Evolutionary conservation across 1,284 basidiomycete genomes (phyloP).

Genomic region (Naganishia sp.): DNA sequence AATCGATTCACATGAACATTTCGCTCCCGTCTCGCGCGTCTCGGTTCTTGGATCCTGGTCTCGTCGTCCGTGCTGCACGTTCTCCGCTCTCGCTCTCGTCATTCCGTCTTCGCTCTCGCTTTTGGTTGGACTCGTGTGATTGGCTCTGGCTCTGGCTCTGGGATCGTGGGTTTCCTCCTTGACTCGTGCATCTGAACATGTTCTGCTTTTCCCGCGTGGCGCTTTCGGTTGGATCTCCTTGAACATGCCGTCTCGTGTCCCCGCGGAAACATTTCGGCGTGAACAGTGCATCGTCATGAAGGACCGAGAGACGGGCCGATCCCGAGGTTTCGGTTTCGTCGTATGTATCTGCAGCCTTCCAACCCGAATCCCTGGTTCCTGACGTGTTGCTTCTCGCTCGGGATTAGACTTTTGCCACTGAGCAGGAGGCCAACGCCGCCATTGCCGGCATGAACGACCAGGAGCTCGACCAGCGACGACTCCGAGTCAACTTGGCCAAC

Average conservation of each 20-base stretch:
- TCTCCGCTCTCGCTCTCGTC: constrained; percentile 25
- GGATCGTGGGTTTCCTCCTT: constrained; percentile 16
- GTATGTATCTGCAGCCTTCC: constrained; percentile 41
- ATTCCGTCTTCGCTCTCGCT: not conserved
- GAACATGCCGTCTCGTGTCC: not conserved
- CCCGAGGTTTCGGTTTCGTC: constrained; percentile 95
- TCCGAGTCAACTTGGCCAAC: constrained; percentile 83
- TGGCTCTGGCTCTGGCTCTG: not conserved
- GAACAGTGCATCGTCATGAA: constrained; percentile 92
- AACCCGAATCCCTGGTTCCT: not conserved
- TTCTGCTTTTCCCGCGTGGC: constrained; percentile 6
- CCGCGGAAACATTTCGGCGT: not conserved
- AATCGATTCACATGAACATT: constrained; percentile 16
- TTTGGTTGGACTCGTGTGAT: not conserved
- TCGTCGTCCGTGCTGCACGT: constrained; percentile 3
- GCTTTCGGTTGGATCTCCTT: not conserved
- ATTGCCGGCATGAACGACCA: constrained; percentile 82
- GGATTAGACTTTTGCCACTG: constrained; percentile 62
- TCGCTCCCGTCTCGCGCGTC: constrained; percentile 5
- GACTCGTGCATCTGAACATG: constrained; percentile 19
- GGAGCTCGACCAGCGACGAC: constrained; percentile 88
- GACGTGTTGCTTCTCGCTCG: not conserved
- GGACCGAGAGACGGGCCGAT: constrained; percentile 94
- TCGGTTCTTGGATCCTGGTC: not conserved
- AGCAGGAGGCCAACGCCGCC: constrained; percentile 73